These are phyloP conservation scores for Coprinopsis marcescibilis DNA, from an alignment of 768 basidiomycete species.

Conservation along the genomic window DNA sequence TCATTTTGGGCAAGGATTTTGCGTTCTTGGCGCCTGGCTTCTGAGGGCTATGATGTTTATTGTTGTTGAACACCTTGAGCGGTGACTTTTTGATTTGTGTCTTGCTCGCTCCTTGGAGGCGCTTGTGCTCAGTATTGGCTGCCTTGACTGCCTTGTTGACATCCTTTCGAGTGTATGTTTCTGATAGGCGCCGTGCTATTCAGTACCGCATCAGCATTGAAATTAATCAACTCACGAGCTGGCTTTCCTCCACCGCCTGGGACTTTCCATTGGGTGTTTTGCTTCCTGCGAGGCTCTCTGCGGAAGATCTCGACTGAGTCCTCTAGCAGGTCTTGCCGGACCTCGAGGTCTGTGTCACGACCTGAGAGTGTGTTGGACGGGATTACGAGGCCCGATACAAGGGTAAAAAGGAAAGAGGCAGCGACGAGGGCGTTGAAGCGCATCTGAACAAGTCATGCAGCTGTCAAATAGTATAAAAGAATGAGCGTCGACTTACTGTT, in stretches of 20 bases:
- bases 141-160: background rate
- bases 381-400: background rate
- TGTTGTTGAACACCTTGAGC: background rate
- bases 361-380: background rate
- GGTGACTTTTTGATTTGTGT: background rate
- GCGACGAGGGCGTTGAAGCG: slow-evolving; percentile 34
- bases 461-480: no score
- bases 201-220: background rate
- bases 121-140: background rate
- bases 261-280: background rate
- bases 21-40: background rate
- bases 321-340: background rate
- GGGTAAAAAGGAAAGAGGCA: background rate
- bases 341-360: background rate
- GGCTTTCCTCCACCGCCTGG: background rate
- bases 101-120: background rate
- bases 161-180: background rate
- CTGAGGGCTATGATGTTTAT: background rate
- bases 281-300: background rate
- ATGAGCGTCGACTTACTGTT: no score
- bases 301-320: background rate
- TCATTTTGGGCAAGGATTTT: background rate
- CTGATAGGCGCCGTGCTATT: background rate
- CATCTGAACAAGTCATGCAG: no score
- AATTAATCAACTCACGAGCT: background rate